Percentiles rank a stretch among this genome's conserved stretches.
Conservation (phyloP, 371 early-diverging fungal species). For the Apophysomyces ossiformis region DNA sequence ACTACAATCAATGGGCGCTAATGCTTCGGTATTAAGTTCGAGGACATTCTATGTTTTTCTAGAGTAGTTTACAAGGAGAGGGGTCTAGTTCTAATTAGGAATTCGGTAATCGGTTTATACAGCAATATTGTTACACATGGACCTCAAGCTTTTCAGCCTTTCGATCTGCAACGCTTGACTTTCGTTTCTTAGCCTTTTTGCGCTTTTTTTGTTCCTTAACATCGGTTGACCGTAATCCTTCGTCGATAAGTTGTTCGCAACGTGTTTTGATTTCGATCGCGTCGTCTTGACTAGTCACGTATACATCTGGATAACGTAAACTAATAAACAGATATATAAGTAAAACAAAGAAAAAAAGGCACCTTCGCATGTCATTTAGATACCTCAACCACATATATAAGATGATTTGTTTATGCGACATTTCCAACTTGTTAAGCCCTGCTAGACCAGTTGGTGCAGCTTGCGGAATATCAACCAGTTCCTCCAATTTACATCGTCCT, state of each 20-base stretch:
- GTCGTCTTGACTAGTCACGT: constrained; percentile 35
- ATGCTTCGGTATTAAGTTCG: not conserved
- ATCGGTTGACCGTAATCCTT: constrained; percentile 27
- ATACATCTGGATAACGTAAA: constrained; percentile 52
- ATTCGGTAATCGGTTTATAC: not conserved
- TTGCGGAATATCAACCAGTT: constrained; percentile 57
- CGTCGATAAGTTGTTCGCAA: constrained; percentile 57
- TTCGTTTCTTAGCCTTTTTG: not conserved
- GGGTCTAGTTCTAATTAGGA: not conserved
- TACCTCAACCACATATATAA: constrained; percentile 90
- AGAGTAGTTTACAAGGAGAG: not conserved
- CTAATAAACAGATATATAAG: constrained; percentile 26
- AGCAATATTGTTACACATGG: not conserved
- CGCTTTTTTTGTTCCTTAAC: not conserved
- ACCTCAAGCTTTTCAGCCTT: not conserved
- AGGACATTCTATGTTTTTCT: not conserved
- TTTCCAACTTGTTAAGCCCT: constrained; percentile 64
- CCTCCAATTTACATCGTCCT: constrained; percentile 46
- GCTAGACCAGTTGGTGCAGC: constrained; percentile 19
- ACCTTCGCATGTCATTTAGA: not conserved
- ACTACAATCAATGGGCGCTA: not conserved
- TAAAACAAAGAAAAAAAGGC: too few relatives aligned
- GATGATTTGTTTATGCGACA: constrained; percentile 74
- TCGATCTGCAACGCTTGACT: not conserved
- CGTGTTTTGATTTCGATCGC: constrained; percentile 38